Conservation (phyloP, 345 rosid genomes). For the Ricinus communis region DNA sequence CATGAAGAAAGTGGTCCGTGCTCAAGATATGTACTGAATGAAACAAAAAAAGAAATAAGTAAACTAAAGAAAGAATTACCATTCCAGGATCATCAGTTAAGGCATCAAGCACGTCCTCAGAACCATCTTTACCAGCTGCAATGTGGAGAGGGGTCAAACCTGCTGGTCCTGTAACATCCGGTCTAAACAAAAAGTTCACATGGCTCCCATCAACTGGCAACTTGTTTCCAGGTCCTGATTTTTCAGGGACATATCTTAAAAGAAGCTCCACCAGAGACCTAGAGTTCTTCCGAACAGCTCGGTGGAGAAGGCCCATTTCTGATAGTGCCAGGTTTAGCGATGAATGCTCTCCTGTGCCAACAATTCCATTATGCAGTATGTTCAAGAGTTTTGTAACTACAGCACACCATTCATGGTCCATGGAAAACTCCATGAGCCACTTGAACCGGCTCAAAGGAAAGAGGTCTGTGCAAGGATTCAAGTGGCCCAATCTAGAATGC, state of each 20-base stretch:
- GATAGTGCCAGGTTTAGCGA: slow-evolving; percentile 50
- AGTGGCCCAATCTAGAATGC: slow-evolving; percentile 52
- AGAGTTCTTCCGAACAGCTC: slow-evolving; percentile 91
- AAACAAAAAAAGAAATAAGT: slow-evolving; percentile 2
- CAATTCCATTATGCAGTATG: slow-evolving; percentile 61
- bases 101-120: slow-evolving; percentile 85
- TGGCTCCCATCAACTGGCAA: slow-evolving; percentile 27
- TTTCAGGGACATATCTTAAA: slow-evolving; percentile 61
- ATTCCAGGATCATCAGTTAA: slow-evolving; percentile 80
- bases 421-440: slow-evolving; percentile 90
- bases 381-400: slow-evolving; percentile 80
- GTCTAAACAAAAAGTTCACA: slow-evolving; percentile 59
- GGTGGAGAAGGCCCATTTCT: slow-evolving; percentile 88
- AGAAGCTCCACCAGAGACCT: slow-evolving; percentile 77
- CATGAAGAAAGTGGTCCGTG: neutral
- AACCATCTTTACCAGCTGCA: slow-evolving; percentile 98
- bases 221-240: slow-evolving; percentile 27
- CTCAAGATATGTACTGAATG: neutral
- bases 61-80: slow-evolving; percentile 43
- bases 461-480: slow-evolving; percentile 57
- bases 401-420: slow-evolving; percentile 97
- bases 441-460: slow-evolving; percentile 75
- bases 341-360: slow-evolving; percentile 58
- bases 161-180: slow-evolving; percentile 83
- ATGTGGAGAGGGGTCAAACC: slow-evolving; percentile 99